Evolutionary conservation across 768 basidiomycete species (phyloP), one percentile per base, ranked within the genome.

Genomic region (Ramaria sp.): DNA sequence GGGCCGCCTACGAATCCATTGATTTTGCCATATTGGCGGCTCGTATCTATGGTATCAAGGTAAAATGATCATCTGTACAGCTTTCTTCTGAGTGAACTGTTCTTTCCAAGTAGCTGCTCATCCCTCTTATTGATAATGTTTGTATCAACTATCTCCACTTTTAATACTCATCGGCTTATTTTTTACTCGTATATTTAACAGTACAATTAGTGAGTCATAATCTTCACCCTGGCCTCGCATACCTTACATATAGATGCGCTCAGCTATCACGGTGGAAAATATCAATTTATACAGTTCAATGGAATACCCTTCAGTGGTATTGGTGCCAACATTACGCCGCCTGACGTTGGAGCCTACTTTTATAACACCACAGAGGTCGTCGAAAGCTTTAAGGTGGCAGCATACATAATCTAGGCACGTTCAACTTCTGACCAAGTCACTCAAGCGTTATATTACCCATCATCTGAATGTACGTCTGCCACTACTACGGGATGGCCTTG

Each of bases 1-100:
- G n/a, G 31, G 62, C 49, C 1, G 65, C 62, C 0, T 66, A 67
- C 54, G 59, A 65, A 17, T 59, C 64, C 1, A 63, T 69, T 31
- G 69, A 70, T 51, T 68, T 66, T 60, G 67, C 65, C 3, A 59
- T 71, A 37, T 57, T 66, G 15, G 59, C 57, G 9, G 64, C 65
- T 24, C 55, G 65, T 17, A 42, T 66, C 17, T 63, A 66, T 30
- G 64, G 62, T 17, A 57, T 66, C 27, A 62, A 64, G 53, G 39
- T n/a, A 22, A 33, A 7, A 33, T 30, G 19, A n/a, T 24, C 41
- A 3, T 5, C 33, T 41, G n/a, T 7, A 41, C 45, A 2, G 13
- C 27, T 34, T 30, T n/a, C 20, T 61, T 19, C 7, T 22, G 15
- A 9, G 37, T 53, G 20, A 53, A 37, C 4, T 33, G 13, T 31